phyloP scores from a whole-genome alignment of 2,329 filamentous ascomycete genomes.

The Coniochaeta sp. region DNA sequence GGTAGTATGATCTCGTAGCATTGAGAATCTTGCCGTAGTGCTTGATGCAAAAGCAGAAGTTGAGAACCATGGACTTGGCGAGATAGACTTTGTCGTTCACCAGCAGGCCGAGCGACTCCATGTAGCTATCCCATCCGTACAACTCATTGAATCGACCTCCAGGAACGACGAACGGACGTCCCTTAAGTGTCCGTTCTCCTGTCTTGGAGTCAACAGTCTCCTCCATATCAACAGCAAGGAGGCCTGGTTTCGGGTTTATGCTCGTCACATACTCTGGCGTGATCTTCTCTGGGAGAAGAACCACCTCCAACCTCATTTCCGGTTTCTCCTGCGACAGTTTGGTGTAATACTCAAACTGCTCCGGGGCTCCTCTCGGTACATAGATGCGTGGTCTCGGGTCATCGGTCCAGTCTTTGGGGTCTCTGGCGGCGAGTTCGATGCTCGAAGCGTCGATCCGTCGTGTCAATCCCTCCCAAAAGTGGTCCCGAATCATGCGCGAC shows the following conservation, averaged over 20 bases:
- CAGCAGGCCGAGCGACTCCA: slow-evolving; percentile 87
- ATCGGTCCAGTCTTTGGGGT: slow-evolving; percentile 92
- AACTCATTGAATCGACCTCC: slow-evolving; percentile 97
- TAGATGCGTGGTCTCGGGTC: slow-evolving; percentile 90
- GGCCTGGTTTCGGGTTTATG: slow-evolving; percentile 79
- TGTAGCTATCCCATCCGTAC: slow-evolving; percentile 99
- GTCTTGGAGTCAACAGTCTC: slow-evolving; percentile 60
- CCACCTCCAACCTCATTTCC: slow-evolving; percentile 81
- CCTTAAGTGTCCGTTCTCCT: slow-evolving; percentile 63
- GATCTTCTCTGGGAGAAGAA: slow-evolving; percentile 67
- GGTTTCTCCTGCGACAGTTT: slow-evolving; percentile 71
- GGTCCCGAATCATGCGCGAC: slow-evolving; percentile 75
- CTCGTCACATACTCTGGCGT: slow-evolving; percentile 75
- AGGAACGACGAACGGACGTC: slow-evolving; percentile 92
- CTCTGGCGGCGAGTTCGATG: slow-evolving; percentile 77
- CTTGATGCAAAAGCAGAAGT: slow-evolving; percentile 97
- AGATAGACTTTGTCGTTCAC: slow-evolving; percentile 79
- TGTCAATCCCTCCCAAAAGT: slow-evolving; percentile 90
- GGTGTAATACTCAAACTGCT: slow-evolving; percentile 85
- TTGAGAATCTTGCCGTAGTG: slow-evolving; percentile 99
- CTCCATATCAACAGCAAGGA: slow-evolving; percentile 86
- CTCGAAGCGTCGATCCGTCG: slow-evolving; percentile 82
- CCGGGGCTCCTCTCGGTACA: slow-evolving; percentile 73
- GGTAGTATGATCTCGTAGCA: slow-evolving; percentile 92
- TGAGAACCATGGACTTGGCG: slow-evolving; percentile 88